Evolutionary conservation across 176 grass and related monocot genomes (phyloP), one percentile per base, ranked within the genome.

Genomic region (Saccharum spontaneum): DNA sequence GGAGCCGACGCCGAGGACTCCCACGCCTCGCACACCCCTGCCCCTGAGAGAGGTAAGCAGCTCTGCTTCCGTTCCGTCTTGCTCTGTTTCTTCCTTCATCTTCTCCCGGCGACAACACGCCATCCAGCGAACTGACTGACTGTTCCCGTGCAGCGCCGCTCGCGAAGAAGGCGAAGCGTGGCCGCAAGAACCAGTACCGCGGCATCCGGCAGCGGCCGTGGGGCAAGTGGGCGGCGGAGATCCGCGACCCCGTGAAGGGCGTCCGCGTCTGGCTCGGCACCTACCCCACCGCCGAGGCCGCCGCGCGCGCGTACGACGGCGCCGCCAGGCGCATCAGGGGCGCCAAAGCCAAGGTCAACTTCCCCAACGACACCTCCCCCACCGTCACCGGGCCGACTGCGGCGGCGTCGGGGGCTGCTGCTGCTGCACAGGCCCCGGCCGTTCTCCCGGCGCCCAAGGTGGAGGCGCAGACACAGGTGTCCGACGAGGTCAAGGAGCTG

Each of bases 231-330:
- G 94, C 88, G 39, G 94, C 94, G 79, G 94, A 97, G 88, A 97
- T 97, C 74, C 90, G 94, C 62, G 94, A 97, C 83, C 94, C 94
- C 7, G 68, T 93, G 22, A 98, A 98, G 82, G 95, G 95, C 68
- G 95, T 98, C 44, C 92, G 95, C 43, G 95, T 98, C 64, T 98
- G 96, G 96, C 96, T 98, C 40, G 96, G 96, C 69, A 98, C 96
- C 71, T 98, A 94, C 78, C 77, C 64, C 24, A 86, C 96, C 23
- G 93, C 96, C 60, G 96, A 95, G 83, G 96, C 84, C 4, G 96
- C 96, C 0, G 96, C 96, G 33, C 88, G 90, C 30, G 96, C 96
- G 3, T 98, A 98, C 81, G 93, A 98, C 84, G 91, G 90, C 40
- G 97, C 86, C 66, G 97, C 97, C 7, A 82, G 90, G 18, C 93